Evolutionary conservation across 345 rosid species (phyloP).

Genomic region (Ceriops tagal): DNA sequence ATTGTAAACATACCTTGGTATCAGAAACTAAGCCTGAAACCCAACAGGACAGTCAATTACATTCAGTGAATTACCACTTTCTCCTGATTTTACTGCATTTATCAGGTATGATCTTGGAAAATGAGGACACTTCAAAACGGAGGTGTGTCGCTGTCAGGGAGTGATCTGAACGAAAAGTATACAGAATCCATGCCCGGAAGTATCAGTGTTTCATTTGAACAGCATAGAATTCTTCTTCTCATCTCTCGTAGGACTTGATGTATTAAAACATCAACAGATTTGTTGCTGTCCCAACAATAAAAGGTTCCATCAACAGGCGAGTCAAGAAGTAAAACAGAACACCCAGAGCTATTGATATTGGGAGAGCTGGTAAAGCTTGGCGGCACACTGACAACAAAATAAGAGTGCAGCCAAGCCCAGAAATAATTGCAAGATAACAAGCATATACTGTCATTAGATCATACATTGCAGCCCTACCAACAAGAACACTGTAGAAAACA

Average conservation of each 20-base stretch:
- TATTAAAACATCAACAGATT: slow-evolving; percentile 74
- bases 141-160: background rate
- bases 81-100: background rate
- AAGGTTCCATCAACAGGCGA: slow-evolving; percentile 87
- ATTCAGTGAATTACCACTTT: background rate
- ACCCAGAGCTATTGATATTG: slow-evolving; percentile 82
- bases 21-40: background rate
- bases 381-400: slow-evolving; percentile 76
- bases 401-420: slow-evolving; percentile 97
- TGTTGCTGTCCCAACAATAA: slow-evolving; percentile 73
- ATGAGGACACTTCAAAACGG: background rate
- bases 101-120: background rate
- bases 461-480: slow-evolving; percentile 99
- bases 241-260: background rate
- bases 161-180: background rate
- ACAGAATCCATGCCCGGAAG: background rate
- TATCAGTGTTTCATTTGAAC: background rate
- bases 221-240: background rate
- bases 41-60: background rate
- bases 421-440: slow-evolving; percentile 90
- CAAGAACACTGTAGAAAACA: slow-evolving; percentile 94
- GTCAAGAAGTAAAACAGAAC: slow-evolving; percentile 90
- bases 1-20: background rate
- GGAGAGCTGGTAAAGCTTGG: slow-evolving; percentile 92
- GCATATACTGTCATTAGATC: slow-evolving; percentile 98